Evolutionary conservation across 2,329 filamentous ascomycete genomes (phyloP).

Genomic region (Mycosphaerella arachidis): DNA sequence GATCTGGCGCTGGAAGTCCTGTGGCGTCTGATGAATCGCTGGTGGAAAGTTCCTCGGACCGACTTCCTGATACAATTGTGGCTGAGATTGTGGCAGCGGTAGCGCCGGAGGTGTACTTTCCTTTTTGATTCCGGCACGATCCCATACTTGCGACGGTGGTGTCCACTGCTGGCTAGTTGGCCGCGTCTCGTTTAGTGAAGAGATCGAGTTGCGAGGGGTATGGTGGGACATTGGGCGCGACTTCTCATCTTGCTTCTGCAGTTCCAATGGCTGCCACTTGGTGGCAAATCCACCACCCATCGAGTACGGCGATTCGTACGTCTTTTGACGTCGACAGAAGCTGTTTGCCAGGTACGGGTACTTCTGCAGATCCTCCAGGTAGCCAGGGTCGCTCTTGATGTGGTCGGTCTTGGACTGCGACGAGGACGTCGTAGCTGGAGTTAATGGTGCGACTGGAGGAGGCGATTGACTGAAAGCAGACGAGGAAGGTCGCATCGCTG

Average conservation of each 20-base stretch:
- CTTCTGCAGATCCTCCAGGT: slow-evolving; percentile 41
- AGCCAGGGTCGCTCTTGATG: slow-evolving; percentile 33
- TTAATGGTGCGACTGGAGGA: slow-evolving; percentile 29
- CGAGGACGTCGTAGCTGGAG: slow-evolving; percentile 32
- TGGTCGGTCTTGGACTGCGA: slow-evolving; percentile 19
- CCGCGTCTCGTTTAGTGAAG: slow-evolving; percentile 12
- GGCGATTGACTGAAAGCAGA: slow-evolving; percentile 29
- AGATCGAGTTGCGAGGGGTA: slow-evolving; percentile 27
- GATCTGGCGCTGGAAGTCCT: slow-evolving; percentile 40
- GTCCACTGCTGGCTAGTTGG: slow-evolving; percentile 32
- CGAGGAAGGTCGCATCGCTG: slow-evolving; percentile 22
- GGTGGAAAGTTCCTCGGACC: slow-evolving; percentile 9
- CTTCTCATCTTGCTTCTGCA: slow-evolving; percentile 17
- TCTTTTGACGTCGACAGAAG: slow-evolving; percentile 42
- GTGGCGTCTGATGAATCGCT: slow-evolving; percentile 37
- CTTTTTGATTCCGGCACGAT: slow-evolving; percentile 17
- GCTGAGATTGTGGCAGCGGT: slow-evolving; percentile 10
- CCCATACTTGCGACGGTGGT: slow-evolving; percentile 33
- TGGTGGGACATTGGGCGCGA: slow-evolving; percentile 12
- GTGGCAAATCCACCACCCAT: slow-evolving; percentile 39
- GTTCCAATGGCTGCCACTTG: slow-evolving; percentile 35
- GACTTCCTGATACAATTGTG: slow-evolving; percentile 14
- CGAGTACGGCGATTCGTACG: slow-evolving; percentile 46
- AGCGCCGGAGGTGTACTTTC: slow-evolving; percentile 18
- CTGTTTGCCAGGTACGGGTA: slow-evolving; percentile 46